Conservation (phyloP, 257 asterid species). For the Penstemon davidsonii region DNA sequence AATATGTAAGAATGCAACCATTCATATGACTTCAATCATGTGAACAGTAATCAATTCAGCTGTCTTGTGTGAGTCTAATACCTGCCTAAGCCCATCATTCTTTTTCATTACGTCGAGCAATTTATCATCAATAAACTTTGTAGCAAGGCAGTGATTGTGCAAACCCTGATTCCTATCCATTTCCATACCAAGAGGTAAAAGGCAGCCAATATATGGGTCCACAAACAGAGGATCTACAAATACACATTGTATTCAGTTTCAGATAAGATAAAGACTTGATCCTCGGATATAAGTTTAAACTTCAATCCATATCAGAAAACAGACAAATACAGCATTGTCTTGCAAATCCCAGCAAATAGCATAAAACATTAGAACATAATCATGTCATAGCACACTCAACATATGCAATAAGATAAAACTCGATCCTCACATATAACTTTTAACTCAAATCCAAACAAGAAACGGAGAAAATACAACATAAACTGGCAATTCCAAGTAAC, state of each 20-base stretch:
- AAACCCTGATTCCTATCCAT: constrained; percentile 35
- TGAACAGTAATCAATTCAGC: constrained; percentile 13
- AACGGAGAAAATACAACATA: no score
- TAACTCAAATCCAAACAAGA: no score
- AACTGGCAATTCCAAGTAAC: no score
- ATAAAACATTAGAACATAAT: no score
- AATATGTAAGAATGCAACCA: constrained; percentile 33
- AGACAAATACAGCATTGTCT: not conserved
- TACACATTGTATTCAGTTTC: not conserved
- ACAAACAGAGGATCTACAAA: constrained; percentile 68
- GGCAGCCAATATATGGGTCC: constrained; percentile 78
- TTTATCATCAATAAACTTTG: constrained; percentile 74
- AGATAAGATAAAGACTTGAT: not conserved
- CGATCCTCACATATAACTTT: no score
- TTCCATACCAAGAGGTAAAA: constrained; percentile 42
- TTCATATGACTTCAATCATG: constrained; percentile 13
- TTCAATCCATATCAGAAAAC: not conserved
- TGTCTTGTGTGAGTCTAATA: constrained; percentile 22
- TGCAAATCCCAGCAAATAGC: no score
- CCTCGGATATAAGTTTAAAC: not conserved
- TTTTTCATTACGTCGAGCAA: constrained; percentile 43
- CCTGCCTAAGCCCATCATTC: constrained; percentile 72
- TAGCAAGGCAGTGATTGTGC: constrained; percentile 69
- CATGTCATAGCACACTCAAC: no score
- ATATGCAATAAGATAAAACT: no score